Evolutionary conservation across 2,329 filamentous ascomycete species (phyloP).

Genomic region (Tolypocladium capitatum): DNA sequence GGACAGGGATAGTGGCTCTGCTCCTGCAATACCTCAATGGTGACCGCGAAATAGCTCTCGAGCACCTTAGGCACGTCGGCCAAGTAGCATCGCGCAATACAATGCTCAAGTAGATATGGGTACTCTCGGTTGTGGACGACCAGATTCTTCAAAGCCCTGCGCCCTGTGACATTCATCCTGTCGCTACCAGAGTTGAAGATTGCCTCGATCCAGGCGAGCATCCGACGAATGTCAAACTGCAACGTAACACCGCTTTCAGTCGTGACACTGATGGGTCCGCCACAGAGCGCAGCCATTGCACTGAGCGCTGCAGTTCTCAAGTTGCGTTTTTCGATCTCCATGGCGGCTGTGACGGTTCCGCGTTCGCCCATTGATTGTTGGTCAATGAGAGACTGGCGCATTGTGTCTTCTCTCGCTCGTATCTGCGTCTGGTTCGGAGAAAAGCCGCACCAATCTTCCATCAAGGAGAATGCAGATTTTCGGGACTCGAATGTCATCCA

Average conservation of each 20-base stretch:
- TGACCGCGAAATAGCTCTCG: conserved; percentile 90
- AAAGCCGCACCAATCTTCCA: conserved; percentile 99
- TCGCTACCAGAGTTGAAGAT: conserved; percentile 91
- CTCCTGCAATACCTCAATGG: conserved; percentile 75
- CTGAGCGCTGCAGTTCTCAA: conserved; percentile 81
- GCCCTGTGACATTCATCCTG: conserved; percentile 79
- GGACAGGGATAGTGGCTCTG: conserved; percentile 69
- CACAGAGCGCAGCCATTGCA: conserved; percentile 89
- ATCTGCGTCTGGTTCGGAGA: conserved; percentile 82
- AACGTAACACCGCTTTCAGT: conserved; percentile 80
- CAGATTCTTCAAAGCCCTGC: conserved; percentile 76
- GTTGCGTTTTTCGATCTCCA: conserved; percentile 95
- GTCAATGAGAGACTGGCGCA: conserved; percentile 73
- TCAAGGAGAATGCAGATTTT: conserved; percentile 87
- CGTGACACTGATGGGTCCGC: conserved; percentile 69
- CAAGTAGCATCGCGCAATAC: conserved; percentile 81
- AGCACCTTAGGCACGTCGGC: conserved; percentile 70
- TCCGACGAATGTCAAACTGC: conserved; percentile 82
- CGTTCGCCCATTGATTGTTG: conserved; percentile 65
- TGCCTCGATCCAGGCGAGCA: conserved; percentile 89
- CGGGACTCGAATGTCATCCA: conserved; percentile 98
- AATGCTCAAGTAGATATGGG: conserved; percentile 73
- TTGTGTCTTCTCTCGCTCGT: conserved; percentile 68
- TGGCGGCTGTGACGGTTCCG: conserved; percentile 69
- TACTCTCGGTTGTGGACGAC: conserved; percentile 85